These are phyloP conservation scores for Talaromyces trachyspermus DNA, from an alignment of 495 filamentous ascomycete species.

Conservation along the genomic window DNA sequence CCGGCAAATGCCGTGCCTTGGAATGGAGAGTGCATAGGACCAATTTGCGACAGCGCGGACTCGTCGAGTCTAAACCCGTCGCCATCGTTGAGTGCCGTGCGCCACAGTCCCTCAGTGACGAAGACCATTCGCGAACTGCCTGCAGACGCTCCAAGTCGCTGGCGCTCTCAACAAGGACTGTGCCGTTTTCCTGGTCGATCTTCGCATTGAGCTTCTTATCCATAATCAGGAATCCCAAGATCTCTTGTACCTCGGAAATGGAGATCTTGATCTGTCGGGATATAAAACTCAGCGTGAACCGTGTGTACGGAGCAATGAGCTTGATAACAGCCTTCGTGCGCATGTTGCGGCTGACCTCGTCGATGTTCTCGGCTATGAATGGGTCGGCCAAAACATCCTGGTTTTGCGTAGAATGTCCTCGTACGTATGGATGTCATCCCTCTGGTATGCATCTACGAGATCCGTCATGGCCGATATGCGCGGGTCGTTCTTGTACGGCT, in stretches of 20 bases:
- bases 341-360: constrained; percentile 97
- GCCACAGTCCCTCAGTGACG: constrained; percentile 59
- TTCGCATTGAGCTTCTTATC: constrained; percentile 78
- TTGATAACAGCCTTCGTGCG: constrained; percentile 92
- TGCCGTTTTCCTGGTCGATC: constrained; percentile 82
- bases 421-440: constrained; percentile 88
- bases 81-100: constrained; percentile 58
- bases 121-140: constrained; percentile 67
- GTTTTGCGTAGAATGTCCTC: constrained; percentile 82
- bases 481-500: constrained; percentile 93
- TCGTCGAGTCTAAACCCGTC: constrained; percentile 59
- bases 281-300: constrained; percentile 80
- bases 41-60: constrained; percentile 16
- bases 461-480: constrained; percentile 96
- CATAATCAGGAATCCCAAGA: constrained; percentile 85
- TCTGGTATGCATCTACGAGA: constrained; percentile 91
- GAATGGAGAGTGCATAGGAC: constrained; percentile 20
- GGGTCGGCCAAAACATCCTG: constrained; percentile 83
- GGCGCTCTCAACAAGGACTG: constrained; percentile 68
- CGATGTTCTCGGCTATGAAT: constrained; percentile 98
- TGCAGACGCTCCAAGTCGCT: constrained; percentile 67
- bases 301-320: constrained; percentile 88
- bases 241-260: constrained; percentile 81
- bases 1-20: constrained; percentile 22
- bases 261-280: constrained; percentile 79